Conservation (phyloP, 495 filamentous ascomycete genomes). For the Hypoxylon cercidicola region DNA sequence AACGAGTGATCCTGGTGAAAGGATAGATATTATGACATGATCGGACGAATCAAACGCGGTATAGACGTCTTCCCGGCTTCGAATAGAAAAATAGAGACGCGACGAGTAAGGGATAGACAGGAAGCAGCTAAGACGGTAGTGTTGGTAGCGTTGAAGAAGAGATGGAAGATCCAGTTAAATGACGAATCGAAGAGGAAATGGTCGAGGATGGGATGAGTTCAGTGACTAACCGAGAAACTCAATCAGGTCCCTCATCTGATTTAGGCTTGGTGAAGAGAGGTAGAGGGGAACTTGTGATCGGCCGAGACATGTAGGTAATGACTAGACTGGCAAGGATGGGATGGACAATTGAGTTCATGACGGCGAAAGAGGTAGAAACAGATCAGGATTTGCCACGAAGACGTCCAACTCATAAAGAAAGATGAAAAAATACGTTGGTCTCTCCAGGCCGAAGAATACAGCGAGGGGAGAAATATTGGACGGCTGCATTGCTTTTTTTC, state of each 20-base stretch:
- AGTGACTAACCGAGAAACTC: slow-evolving; percentile 24
- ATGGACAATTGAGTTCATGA: slow-evolving; percentile 10
- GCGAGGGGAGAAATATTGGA: too few species aligned
- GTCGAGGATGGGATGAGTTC: slow-evolving; percentile 6
- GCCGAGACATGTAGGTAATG: slow-evolving; percentile 15
- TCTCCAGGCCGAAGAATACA: too few species aligned
- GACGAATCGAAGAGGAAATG: slow-evolving; percentile 9
- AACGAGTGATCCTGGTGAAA: not conserved
- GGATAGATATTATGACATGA: not conserved
- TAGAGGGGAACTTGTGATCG: slow-evolving; percentile 24
- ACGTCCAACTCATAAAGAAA: too few species aligned
- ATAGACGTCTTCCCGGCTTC: not conserved
- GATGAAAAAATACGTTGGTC: too few species aligned
- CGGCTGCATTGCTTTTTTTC: not conserved
- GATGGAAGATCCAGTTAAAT: slow-evolving; percentile 24
- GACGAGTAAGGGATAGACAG: not conserved
- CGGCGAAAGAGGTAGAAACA: too few species aligned
- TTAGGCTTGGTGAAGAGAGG: slow-evolving; percentile 13
- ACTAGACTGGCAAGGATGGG: slow-evolving; percentile 15
- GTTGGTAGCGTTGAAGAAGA: slow-evolving; percentile 4
- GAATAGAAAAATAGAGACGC: not conserved
- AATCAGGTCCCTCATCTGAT: slow-evolving; percentile 18
- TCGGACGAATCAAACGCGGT: slow-evolving; percentile 1
- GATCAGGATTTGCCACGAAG: too few species aligned
- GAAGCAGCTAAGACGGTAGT: slow-evolving; percentile 6